A percentile compares a stretch with the other conserved stretches of the same genome.
These are phyloP conservation scores for Tuber microsphaerosporum DNA, from an alignment of 495 filamentous ascomycete species.

Conservation along the genomic window DNA sequence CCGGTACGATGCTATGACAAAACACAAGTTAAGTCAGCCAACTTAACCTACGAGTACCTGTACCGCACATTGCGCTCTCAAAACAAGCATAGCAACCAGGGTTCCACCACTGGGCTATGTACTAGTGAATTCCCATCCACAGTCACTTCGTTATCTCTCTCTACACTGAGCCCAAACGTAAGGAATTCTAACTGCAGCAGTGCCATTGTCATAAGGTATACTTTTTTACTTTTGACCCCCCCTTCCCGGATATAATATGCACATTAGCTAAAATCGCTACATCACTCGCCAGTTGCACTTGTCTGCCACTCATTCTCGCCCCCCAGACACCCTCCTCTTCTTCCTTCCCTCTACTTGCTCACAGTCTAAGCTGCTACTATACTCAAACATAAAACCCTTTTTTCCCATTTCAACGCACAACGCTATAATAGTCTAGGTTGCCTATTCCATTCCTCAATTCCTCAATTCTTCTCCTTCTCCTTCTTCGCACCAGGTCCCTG, in stretches of 20 bases:
- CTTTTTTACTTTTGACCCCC: neutral
- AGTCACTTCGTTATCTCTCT: neutral
- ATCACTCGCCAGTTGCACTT: neutral
- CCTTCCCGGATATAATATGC: neutral
- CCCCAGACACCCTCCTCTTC: too few species aligned
- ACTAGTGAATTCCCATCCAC: neutral
- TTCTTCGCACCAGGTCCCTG: neutral
- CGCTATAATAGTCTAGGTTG: neutral
- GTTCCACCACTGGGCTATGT: neutral
- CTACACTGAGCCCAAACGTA: neutral
- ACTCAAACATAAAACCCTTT: neutral
- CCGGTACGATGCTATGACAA: too few species aligned
- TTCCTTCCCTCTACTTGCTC: neutral
- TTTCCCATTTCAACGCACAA: slow-evolving; percentile 2
- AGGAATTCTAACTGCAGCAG: neutral
- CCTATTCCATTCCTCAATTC: neutral
- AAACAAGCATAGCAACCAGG: neutral
- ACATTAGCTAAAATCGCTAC: neutral
- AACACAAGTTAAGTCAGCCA: too few species aligned
- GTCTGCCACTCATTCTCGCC: neutral
- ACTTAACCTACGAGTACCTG: too few species aligned
- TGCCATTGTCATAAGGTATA: neutral
- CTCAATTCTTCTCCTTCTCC: neutral
- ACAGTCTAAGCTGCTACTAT: neutral
- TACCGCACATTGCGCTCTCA: too few species aligned